Evolutionary conservation across 495 filamentous ascomycete genomes (phyloP), one percentile per base, ranked within the genome.

Genomic region (Penicillium subrubescens): DNA sequence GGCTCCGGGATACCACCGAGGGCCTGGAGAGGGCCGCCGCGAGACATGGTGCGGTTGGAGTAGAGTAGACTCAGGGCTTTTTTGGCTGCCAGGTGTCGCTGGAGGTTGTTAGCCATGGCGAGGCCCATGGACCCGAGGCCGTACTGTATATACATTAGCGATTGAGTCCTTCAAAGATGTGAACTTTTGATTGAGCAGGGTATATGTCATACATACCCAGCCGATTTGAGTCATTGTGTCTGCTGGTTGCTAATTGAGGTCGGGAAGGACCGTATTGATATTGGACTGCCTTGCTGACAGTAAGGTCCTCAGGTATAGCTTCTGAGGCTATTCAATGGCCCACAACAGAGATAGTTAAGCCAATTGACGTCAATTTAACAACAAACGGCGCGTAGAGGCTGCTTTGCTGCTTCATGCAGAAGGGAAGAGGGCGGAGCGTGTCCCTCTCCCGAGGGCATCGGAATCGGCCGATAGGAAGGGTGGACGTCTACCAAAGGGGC

Each of bases 51-150:
- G 51, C 81, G 75, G 65, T 83, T 83, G 19, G 74, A 74, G 59
- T 81, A 80, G 50, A 82, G 52, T 23, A 83, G 71, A 27, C 67
- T 71, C 52, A 73, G 50, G 23, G 73, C 71, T 25, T 74, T 77
- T 60, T 77, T 80, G 51, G 71, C 51, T 14, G 71, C 76, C 1
- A 82, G 74, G 64, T 83, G 79, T 27, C 74, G 70, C 72, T 82
- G 79, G 15, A 82, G 76, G 61, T 82, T 82, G 44, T 61, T 77
- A 66, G 79, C 79, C 79, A 82, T 82, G 64, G 78, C 79, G n/a
- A 80, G 78, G 66, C 79, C 79, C 78, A 82, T 82, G 58, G 79
- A 81, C 21, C 79, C 79, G 39, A 82, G 78, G 64, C 79, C 79
- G 67, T 79, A 82, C 79, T 82, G 50, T 57, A 33, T 7, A 7